Conservation (phyloP, 176 grass and related monocot genomes). For the Aegilops longissima region DNA sequence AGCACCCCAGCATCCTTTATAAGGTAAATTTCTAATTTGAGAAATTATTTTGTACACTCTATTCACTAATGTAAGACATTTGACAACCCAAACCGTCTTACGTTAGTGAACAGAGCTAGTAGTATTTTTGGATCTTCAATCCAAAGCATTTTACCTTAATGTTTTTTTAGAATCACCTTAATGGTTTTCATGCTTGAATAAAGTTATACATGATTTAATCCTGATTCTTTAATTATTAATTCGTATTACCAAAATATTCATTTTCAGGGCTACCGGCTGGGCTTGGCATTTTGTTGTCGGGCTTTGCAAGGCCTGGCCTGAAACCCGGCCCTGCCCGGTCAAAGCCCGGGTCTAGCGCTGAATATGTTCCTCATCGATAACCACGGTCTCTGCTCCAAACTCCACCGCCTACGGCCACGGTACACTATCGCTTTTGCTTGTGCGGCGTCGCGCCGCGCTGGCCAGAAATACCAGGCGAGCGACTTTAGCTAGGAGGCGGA, state of each 20-base stretch:
- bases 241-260: not conserved
- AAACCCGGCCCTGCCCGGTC: not conserved
- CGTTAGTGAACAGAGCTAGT: no score
- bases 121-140: no score
- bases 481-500: not conserved
- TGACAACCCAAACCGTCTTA: no score
- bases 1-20: no score
- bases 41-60: no score
- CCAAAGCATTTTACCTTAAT: no score
- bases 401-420: not conserved
- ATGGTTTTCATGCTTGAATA: no score
- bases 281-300: not conserved
- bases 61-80: no score
- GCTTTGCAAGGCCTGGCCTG: not conserved
- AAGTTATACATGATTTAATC: no score
- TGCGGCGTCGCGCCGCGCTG: conserved; percentile 15
- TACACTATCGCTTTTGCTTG: conserved; percentile 24
- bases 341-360: not conserved
- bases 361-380: not conserved
- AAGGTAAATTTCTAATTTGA: no score
- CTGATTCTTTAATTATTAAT: not conserved
- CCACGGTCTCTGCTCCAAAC: not conserved
- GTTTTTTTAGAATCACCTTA: no score
- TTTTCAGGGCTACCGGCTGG: not conserved
- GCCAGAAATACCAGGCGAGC: not conserved